phyloP scores from a whole-genome alignment of 2,329 filamentous ascomycete genomes.

The Xylariaceae sp. region DNA sequence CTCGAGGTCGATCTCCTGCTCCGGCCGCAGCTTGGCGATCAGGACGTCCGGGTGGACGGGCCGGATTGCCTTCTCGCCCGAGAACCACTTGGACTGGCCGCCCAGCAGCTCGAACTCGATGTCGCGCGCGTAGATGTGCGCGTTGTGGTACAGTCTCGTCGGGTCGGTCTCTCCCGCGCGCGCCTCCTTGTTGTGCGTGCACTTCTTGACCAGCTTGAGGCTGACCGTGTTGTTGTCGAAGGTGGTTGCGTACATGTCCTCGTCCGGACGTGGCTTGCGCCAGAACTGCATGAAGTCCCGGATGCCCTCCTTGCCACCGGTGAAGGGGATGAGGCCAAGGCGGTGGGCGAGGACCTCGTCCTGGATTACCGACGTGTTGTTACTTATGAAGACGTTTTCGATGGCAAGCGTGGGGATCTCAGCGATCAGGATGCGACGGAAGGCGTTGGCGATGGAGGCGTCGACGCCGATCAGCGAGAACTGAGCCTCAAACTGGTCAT shows the following conservation, averaged over 20 bases:
- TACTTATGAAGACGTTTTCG: slow-evolving; percentile 85
- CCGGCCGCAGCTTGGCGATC: slow-evolving; percentile 86
- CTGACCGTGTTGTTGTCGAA: slow-evolving; percentile 84
- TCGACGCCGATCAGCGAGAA: slow-evolving; percentile 93
- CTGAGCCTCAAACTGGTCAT: slow-evolving; percentile 65
- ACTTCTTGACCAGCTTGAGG: slow-evolving; percentile 69
- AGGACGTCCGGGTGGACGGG: slow-evolving; percentile 88
- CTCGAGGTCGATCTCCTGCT: slow-evolving; percentile 76
- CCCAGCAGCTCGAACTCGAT: slow-evolving; percentile 72
- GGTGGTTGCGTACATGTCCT: slow-evolving; percentile 51
- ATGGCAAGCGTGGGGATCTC: slow-evolving; percentile 94
- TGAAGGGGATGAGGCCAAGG: slow-evolving; percentile 83
- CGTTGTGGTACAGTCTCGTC: slow-evolving; percentile 74
- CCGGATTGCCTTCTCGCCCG: slow-evolving; percentile 58
- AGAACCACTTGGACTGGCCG: slow-evolving; percentile 62
- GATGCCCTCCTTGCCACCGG: slow-evolving; percentile 68
- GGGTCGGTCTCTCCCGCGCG: slow-evolving; percentile 70
- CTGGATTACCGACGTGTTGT: slow-evolving; percentile 97
- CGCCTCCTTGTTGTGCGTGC: slow-evolving; percentile 70
- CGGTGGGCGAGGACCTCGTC: slow-evolving; percentile 92
- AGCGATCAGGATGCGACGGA: slow-evolving; percentile 89
- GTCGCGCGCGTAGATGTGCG: slow-evolving; percentile 72
- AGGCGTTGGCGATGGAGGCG: slow-evolving; percentile 90
- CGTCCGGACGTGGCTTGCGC: slow-evolving; percentile 58
- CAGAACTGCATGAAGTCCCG: slow-evolving; percentile 74